These are phyloP conservation scores for Hypoxylon sp. DNA, from an alignment of 2,329 filamentous ascomycete species.

Conservation along the genomic window DNA sequence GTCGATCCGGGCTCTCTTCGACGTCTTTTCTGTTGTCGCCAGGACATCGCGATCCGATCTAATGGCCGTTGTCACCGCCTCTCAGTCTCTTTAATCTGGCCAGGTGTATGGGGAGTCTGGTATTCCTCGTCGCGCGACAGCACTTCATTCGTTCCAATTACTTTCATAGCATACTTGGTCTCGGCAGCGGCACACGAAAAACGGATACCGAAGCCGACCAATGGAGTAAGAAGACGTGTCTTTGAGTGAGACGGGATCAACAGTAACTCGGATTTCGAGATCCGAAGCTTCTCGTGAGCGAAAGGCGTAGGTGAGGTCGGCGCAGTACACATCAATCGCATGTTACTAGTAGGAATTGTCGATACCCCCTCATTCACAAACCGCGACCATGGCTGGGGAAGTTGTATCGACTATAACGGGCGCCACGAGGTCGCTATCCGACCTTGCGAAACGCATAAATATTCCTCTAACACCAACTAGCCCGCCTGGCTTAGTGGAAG, in stretches of 20 bases:
- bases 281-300: constrained; percentile 3
- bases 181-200: constrained; percentile 15
- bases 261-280: constrained; percentile 5
- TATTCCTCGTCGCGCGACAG: constrained; percentile 44
- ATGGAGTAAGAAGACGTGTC: constrained; percentile 20
- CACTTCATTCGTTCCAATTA: constrained; percentile 31
- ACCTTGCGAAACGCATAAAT: constrained; percentile 62
- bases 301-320: neutral
- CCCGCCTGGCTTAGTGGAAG: constrained; percentile 68
- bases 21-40: constrained; percentile 26
- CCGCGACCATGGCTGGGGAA: constrained; percentile 51
- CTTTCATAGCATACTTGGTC: constrained; percentile 11
- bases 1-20: constrained; percentile 25
- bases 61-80: constrained; percentile 37
- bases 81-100: constrained; percentile 39
- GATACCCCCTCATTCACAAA: constrained; percentile 3
- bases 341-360: constrained; percentile 10
- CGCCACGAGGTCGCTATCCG: constrained; percentile 47
- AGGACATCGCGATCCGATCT: constrained; percentile 35
- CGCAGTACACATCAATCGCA: constrained; percentile 5
- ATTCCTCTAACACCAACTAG: constrained; percentile 68
- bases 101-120: constrained; percentile 49
- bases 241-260: constrained; percentile 1
- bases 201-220: neutral
- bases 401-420: constrained; percentile 46